These are phyloP conservation scores for Agaricus subrufescens DNA, from an alignment of 768 basidiomycete genomes.

Conservation along the genomic window DNA sequence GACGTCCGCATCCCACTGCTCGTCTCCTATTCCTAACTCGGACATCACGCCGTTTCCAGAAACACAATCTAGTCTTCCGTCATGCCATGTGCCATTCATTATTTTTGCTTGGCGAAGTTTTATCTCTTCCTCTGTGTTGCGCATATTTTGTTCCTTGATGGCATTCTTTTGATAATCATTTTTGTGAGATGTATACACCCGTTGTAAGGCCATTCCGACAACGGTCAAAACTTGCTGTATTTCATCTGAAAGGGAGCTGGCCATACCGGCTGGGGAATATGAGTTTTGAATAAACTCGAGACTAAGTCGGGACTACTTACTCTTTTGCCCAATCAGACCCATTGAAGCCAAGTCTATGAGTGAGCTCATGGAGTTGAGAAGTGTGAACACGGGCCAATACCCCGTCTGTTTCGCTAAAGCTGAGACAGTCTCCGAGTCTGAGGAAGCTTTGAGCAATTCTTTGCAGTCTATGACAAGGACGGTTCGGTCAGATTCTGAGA, in stretches of 20 bases:
- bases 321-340: slow-evolving; percentile 94
- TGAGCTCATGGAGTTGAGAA: slow-evolving; percentile 74
- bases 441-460: slow-evolving; percentile 60
- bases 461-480: slow-evolving; percentile 81
- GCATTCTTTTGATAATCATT: slow-evolving; percentile 32
- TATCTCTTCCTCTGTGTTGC: slow-evolving; percentile 33
- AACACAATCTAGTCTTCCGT: slow-evolving; percentile 79
- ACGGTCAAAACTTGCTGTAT: slow-evolving; percentile 81
- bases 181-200: slow-evolving; percentile 50
- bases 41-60: slow-evolving; percentile 85
- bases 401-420: slow-evolving; percentile 80
- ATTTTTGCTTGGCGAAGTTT: slow-evolving; percentile 43
- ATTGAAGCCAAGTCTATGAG: slow-evolving; percentile 90
- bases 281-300: background rate
- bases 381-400: slow-evolving; percentile 85
- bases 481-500: slow-evolving; percentile 52
- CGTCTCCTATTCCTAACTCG: slow-evolving; percentile 83
- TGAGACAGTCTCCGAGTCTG: slow-evolving; percentile 65
- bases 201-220: slow-evolving; percentile 64
- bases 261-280: slow-evolving; percentile 64
- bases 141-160: slow-evolving; percentile 30
- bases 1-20: slow-evolving; percentile 34
- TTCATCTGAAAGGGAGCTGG: slow-evolving; percentile 74
- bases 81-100: slow-evolving; percentile 71
- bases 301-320: slow-evolving; percentile 29